phyloP scores from a whole-genome alignment of 805 yeast species.

The Barnettozyma populi region DNA sequence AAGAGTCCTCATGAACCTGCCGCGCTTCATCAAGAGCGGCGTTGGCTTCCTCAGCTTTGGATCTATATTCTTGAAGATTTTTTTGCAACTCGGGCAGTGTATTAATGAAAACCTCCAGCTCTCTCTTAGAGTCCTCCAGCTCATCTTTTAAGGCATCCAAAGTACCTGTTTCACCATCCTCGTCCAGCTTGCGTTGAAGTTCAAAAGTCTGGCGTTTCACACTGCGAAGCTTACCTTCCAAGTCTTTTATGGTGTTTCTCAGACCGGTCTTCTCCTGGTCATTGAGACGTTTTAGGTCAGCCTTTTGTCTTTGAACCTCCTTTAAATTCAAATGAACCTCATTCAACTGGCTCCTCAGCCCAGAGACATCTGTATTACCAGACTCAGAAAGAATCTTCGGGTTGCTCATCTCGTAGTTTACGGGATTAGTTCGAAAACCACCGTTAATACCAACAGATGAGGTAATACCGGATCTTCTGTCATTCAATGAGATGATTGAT shows the following conservation, averaged over 20 bases:
- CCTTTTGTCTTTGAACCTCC: not conserved
- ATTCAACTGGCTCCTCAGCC: conserved; percentile 14
- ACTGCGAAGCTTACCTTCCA: not conserved
- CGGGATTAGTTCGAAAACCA: conserved; percentile 49
- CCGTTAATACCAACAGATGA: conserved; percentile 35
- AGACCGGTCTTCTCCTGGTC: conserved; percentile 17
- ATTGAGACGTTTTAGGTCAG: conserved; percentile 6
- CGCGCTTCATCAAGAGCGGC: conserved; percentile 17
- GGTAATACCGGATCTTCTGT: conserved; percentile 39
- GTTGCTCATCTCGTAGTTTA: conserved; percentile 31
- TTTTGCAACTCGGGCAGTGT: conserved; percentile 23
- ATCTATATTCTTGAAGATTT: conserved; percentile 19
- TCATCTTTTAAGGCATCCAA: conserved; percentile 26
- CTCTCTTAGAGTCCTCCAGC: not conserved
- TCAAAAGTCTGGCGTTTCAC: conserved; percentile 27
- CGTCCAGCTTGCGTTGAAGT: conserved; percentile 35
- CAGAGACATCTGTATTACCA: conserved; percentile 13
- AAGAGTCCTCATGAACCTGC: conserved; percentile 21
- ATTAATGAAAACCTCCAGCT: conserved; percentile 11
- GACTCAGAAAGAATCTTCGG: conserved; percentile 14
- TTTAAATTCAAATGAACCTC: not conserved
- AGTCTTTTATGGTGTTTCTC: not conserved
- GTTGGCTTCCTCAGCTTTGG: conserved; percentile 18
- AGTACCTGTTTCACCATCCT: conserved; percentile 39
- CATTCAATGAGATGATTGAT: conserved; percentile 38